Evolutionary conservation across 345 rosid species (phyloP).

Genomic region (Stellera chamaejasme): DNA sequence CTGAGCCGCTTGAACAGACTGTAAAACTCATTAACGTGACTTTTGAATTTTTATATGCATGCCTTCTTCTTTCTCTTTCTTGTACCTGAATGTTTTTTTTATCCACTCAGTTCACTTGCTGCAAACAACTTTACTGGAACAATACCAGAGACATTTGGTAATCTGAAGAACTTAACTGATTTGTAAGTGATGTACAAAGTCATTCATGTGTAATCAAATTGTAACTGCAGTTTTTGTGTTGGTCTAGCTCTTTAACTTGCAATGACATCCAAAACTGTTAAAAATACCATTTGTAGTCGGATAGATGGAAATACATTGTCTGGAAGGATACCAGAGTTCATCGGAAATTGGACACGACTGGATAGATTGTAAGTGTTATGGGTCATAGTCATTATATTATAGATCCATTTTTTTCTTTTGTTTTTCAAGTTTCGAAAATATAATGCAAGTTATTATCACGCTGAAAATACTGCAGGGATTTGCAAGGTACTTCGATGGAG

Average conservation of each 20-base stretch:
- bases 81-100: neutral
- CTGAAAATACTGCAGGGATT: conserved; percentile 32
- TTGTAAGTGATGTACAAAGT: conserved; percentile 45
- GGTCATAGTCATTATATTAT: neutral
- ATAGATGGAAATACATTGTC: conserved; percentile 67
- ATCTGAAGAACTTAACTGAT: conserved; percentile 54
- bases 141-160: conserved; percentile 62
- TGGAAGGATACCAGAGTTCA: conserved; percentile 71
- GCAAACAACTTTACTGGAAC: conserved; percentile 64
- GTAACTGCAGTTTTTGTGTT: too few relatives aligned
- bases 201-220: neutral
- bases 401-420: neutral
- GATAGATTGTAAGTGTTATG: conserved; percentile 44
- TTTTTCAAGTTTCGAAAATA: neutral
- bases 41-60: too few relatives aligned
- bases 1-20: conserved; percentile 36
- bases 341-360: conserved; percentile 73
- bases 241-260: too few relatives aligned
- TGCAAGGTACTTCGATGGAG: conserved; percentile 79
- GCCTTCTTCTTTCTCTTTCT: neutral
- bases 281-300: conserved; percentile 41
- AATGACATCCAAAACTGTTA: too few relatives aligned
- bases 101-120: conserved; percentile 46
- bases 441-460: neutral
- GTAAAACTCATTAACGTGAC: conserved; percentile 27